phyloP scores from a whole-genome alignment of 2,329 filamentous ascomycete species.

The Stachybotrys echinatus region DNA sequence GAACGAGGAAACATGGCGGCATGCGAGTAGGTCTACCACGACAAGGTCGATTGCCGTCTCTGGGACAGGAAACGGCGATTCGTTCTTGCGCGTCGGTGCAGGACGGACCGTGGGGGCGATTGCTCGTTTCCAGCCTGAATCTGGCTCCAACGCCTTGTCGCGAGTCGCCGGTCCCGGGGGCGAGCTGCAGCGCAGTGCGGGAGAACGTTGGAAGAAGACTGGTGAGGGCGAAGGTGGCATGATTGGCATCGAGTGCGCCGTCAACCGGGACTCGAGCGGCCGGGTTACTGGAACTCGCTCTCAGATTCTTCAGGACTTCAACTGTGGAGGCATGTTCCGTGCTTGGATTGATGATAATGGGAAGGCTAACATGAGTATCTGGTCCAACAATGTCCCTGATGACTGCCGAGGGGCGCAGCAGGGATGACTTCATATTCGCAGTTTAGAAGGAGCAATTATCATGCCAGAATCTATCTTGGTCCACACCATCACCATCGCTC shows the following conservation, averaged over 20 bases:
- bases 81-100: constrained; percentile 70
- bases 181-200: constrained; percentile 70
- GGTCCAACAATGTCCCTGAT: constrained; percentile 23
- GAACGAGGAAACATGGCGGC: background rate
- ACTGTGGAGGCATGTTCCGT: constrained; percentile 84
- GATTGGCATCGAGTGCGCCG: constrained; percentile 67
- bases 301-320: constrained; percentile 69
- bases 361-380: constrained; percentile 44
- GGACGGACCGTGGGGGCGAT: constrained; percentile 69
- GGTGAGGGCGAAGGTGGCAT: constrained; percentile 82
- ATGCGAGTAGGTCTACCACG: background rate
- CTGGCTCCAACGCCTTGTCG: constrained; percentile 53
- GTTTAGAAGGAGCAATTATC: too few species aligned
- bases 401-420: background rate
- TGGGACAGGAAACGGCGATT: constrained; percentile 84
- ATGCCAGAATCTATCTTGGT: background rate
- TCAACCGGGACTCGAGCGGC: constrained; percentile 38
- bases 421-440: too few species aligned
- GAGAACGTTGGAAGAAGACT: constrained; percentile 63
- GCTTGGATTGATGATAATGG: constrained; percentile 67
- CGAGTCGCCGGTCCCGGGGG: constrained; percentile 66
- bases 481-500: background rate
- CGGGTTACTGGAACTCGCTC: constrained; percentile 33
- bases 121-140: constrained; percentile 53
- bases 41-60: constrained; percentile 55